phyloP scores from a whole-genome alignment of 169 alveolate species.

The Cryptosporidium bovis region DNA sequence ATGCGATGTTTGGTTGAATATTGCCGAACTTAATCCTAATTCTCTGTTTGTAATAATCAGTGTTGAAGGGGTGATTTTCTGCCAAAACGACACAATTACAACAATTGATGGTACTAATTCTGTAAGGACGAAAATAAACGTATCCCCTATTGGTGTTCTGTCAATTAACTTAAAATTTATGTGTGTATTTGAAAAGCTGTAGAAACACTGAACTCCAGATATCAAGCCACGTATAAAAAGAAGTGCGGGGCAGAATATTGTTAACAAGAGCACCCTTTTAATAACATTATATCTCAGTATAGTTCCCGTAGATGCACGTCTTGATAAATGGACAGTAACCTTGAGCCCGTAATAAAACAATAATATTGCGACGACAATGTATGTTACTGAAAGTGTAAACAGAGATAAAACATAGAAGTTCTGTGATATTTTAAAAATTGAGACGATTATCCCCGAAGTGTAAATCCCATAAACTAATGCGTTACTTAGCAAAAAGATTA shows the following conservation, averaged over 20 bases:
- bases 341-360: conserved; percentile 58
- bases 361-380: conserved; percentile 26
- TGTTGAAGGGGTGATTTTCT: conserved; percentile 42
- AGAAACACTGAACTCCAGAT: conserved; percentile 44
- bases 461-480: conserved; percentile 49
- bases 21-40: conserved; percentile 34
- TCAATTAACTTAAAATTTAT: conserved; percentile 11
- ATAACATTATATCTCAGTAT: conserved; percentile 60
- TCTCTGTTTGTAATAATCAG: conserved; percentile 29
- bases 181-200: conserved; percentile 4
- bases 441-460: conserved; percentile 11
- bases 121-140: conserved; percentile 28
- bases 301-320: conserved; percentile 72
- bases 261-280: conserved; percentile 52
- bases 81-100: conserved; percentile 66
- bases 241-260: conserved; percentile 70
- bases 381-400: conserved; percentile 21
- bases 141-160: conserved; percentile 60
- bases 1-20: conserved; percentile 4
- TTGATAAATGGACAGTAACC: conserved; percentile 50
- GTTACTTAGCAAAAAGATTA: conserved; percentile 18
- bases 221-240: conserved; percentile 30
- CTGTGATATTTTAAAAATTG: conserved; percentile 1
- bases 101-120: conserved; percentile 58
- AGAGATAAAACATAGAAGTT: conserved; percentile 17